A percentile compares a stretch with the other conserved stretches of the same genome.
Conservation (phyloP, 192 early-diverging fungal species). For the Podila minutissima region DNA sequence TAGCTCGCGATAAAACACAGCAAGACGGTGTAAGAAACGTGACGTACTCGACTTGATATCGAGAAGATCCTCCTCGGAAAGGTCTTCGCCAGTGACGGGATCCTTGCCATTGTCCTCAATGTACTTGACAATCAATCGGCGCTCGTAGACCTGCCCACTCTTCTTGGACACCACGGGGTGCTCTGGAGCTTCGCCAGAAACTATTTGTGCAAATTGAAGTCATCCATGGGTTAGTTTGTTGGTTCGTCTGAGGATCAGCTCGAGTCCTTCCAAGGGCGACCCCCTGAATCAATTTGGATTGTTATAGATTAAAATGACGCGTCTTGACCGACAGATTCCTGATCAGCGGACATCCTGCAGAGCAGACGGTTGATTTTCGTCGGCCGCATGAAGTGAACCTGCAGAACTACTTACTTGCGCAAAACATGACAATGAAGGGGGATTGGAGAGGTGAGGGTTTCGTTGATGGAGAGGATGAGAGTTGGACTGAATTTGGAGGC, state of each 20-base stretch:
- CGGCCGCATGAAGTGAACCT: neutral
- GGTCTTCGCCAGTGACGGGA: slow-evolving; percentile 80
- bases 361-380: neutral
- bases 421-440: slow-evolving; percentile 31
- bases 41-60: slow-evolving; percentile 70
- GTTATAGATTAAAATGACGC: too few relatives aligned
- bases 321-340: neutral
- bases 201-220: slow-evolving; percentile 55
- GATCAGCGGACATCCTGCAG: neutral
- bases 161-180: slow-evolving; percentile 91
- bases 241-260: too few relatives aligned
- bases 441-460: neutral
- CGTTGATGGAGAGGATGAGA: neutral
- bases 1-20: neutral
- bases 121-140: slow-evolving; percentile 87
- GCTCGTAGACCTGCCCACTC: slow-evolving; percentile 90
- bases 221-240: too few relatives aligned
- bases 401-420: slow-evolving; percentile 40
- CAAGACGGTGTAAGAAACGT: neutral
- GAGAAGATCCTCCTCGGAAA: slow-evolving; percentile 78
- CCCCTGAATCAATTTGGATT: too few relatives aligned
- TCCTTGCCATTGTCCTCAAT: slow-evolving; percentile 84
- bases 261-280: too few relatives aligned
- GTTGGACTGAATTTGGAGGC: neutral
- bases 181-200: slow-evolving; percentile 89